phyloP scores from a whole-genome alignment of 177 flowering plant genomes.

The Vitis hybrid region DNA sequence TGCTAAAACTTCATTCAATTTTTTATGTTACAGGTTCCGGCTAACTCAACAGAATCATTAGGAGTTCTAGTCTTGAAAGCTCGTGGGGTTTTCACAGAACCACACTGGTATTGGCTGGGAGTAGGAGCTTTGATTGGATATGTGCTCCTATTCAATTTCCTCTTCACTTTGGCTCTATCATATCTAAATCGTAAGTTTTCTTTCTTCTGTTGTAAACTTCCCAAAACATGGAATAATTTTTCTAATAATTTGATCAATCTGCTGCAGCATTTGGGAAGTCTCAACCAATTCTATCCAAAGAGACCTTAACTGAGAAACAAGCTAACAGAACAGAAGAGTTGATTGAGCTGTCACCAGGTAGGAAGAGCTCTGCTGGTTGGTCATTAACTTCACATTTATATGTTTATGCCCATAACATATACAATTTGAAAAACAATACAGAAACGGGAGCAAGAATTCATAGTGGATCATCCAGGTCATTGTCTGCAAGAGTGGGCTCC shows the following conservation, averaged over 20 bases:
- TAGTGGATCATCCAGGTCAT: constrained; percentile 22
- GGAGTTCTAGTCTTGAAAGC: constrained; percentile 48
- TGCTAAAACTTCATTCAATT: neutral
- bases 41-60: constrained; percentile 33
- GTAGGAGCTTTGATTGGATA: constrained; percentile 48
- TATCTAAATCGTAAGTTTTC: constrained; percentile 62
- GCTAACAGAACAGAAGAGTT: too few relatives aligned
- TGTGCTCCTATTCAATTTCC: constrained; percentile 44
- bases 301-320: constrained; percentile 26
- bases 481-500: constrained; percentile 27
- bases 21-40: constrained; percentile 27
- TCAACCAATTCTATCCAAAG: constrained; percentile 60
- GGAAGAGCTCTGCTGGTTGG: constrained; percentile 15
- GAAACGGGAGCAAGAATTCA: constrained; percentile 16
- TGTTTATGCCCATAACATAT: too few relatives aligned
- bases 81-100: constrained; percentile 49
- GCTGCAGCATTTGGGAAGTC: constrained; percentile 66
- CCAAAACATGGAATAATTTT: neutral
- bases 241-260: neutral
- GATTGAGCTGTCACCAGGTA: constrained; percentile 30
- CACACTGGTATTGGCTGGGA: constrained; percentile 74
- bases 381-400: too few relatives aligned
- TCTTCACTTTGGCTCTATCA: constrained; percentile 45
- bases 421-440: constrained; percentile 5
- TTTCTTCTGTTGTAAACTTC: neutral